phyloP scores from a whole-genome alignment of 805 yeast species.

The Lachancea thermotolerans region DNA sequence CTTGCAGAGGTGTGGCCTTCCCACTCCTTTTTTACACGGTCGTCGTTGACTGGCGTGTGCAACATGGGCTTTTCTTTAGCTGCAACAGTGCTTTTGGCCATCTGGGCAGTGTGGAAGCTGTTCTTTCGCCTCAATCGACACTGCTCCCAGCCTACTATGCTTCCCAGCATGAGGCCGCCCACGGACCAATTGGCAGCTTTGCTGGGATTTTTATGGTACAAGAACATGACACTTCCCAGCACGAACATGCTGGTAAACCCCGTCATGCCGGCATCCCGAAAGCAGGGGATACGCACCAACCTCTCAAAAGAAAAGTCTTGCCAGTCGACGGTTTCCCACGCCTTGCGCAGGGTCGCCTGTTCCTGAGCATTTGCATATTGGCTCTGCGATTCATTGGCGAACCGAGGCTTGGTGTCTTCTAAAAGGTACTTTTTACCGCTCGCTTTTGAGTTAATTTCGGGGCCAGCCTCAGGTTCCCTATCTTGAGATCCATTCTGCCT shows the following conservation, averaged over 20 bases:
- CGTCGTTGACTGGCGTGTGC: constrained; percentile 20
- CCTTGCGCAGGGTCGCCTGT: constrained; percentile 33
- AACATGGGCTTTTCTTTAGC: constrained; percentile 34
- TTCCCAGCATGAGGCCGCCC: constrained; percentile 72
- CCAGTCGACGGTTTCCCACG: constrained; percentile 37
- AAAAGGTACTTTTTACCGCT: constrained; percentile 33
- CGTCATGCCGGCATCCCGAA: constrained; percentile 69
- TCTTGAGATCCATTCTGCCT: constrained; percentile 6
- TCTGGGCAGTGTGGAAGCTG: constrained; percentile 57
- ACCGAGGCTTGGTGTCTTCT: constrained; percentile 37
- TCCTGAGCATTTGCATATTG: constrained; percentile 22
- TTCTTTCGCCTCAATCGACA: constrained; percentile 68
- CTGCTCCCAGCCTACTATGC: constrained; percentile 87
- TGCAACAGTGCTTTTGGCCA: constrained; percentile 51
- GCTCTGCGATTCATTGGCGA: constrained; percentile 27
- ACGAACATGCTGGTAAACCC: constrained; percentile 72
- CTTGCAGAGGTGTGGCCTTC: constrained; percentile 14
- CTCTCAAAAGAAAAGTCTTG: constrained; percentile 48
- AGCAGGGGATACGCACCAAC: constrained; percentile 62
- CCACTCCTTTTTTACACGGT: constrained; percentile 19
- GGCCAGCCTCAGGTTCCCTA: constrained; percentile 6
- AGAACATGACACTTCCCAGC: constrained; percentile 56
- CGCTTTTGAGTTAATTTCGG: constrained; percentile 20
- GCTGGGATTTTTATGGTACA: constrained; percentile 55
- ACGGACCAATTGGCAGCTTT: constrained; percentile 76